Percentiles rank a stretch among this genome's conserved stretches.
These are phyloP conservation scores for Esteya vermicola DNA, from an alignment of 2,329 filamentous ascomycete species.

Conservation along the genomic window DNA sequence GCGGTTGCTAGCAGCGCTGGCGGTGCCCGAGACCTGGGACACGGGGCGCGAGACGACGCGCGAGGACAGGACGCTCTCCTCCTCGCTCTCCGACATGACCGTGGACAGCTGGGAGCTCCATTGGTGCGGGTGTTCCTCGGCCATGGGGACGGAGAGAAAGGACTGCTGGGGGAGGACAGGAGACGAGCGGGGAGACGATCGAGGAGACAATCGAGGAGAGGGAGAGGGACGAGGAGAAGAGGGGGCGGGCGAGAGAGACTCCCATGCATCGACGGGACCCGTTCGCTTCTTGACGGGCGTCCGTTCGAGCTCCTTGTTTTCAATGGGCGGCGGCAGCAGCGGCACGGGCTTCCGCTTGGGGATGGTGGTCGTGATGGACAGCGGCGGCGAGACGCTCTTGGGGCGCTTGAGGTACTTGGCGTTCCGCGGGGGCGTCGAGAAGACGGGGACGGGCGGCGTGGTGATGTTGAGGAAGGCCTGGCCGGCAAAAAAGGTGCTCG, in stretches of 20 bases:
- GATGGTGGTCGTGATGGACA: neutral
- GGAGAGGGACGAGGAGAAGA: no score
- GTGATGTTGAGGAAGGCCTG: conserved; percentile 24
- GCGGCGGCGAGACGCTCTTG: conserved; percentile 1
- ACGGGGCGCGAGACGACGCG: conserved; percentile 31
- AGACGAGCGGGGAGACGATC: no score
- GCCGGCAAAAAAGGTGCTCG: conserved; percentile 22
- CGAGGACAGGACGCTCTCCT: conserved; percentile 25
- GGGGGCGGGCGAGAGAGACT: no score
- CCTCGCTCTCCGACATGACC: conserved; percentile 48
- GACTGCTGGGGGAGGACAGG: conserved; percentile 13
- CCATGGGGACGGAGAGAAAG: conserved; percentile 26
- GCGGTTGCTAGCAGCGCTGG: conserved; percentile 13
- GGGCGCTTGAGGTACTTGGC: neutral
- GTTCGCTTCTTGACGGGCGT: conserved; percentile 2
- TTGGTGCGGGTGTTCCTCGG: conserved; percentile 34
- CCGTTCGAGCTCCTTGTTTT: neutral
- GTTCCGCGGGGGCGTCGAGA: conserved; percentile 8
- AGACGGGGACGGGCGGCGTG: conserved; percentile 17
- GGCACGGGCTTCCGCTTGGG: conserved; percentile 9
- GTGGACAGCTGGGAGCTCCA: conserved; percentile 53
- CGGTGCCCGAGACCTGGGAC: conserved; percentile 28
- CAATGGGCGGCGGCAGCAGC: conserved; percentile 1
- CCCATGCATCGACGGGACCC: no score
- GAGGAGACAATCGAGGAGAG: no score